phyloP scores from a whole-genome alignment of 768 basidiomycete genomes.

The Gloeostereum incarnatum region DNA sequence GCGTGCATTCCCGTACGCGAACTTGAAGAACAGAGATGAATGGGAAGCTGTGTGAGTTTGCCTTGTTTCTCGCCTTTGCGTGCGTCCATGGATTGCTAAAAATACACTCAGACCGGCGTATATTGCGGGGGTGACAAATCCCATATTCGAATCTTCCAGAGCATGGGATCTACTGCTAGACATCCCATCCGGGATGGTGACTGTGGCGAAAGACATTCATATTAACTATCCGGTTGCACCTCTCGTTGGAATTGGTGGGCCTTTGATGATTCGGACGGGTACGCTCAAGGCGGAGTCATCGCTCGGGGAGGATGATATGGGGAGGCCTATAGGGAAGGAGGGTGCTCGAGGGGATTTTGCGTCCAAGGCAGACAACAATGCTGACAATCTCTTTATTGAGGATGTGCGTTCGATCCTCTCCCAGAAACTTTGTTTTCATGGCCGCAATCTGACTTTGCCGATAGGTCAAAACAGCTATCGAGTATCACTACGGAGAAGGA shows the following conservation, averaged over 20 bases:
- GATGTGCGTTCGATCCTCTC: slow-evolving; percentile 59
- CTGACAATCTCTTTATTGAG: slow-evolving; percentile 87
- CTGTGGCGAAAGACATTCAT: slow-evolving; percentile 81
- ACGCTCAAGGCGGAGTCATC: slow-evolving; percentile 59
- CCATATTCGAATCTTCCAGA: slow-evolving; percentile 82
- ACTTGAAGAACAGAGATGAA: slow-evolving; percentile 79
- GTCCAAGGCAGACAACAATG: slow-evolving; percentile 48
- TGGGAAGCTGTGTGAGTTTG: slow-evolving; percentile 76
- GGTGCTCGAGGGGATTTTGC: slow-evolving; percentile 46
- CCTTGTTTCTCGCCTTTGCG: slow-evolving; percentile 1
- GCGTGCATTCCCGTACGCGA: slow-evolving; percentile 92
- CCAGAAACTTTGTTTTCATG: not conserved
- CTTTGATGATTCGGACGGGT: slow-evolving; percentile 45
- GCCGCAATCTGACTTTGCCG: not conserved
- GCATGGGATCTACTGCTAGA: slow-evolving; percentile 94
- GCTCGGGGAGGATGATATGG: slow-evolving; percentile 60
- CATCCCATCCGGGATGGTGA: slow-evolving; percentile 78
- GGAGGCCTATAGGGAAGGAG: slow-evolving; percentile 45
- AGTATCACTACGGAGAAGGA: slow-evolving; percentile 87
- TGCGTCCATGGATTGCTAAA: not conserved
- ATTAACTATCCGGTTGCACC: slow-evolving; percentile 37
- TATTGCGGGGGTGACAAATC: slow-evolving; percentile 96
- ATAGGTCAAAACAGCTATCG: slow-evolving; percentile 81
- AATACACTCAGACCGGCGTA: slow-evolving; percentile 61
- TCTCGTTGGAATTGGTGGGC: slow-evolving; percentile 24